Evolutionary conservation across 805 yeast genomes (phyloP), one percentile per base, ranked within the genome.

Genomic region (Candida vaughaniae): DNA sequence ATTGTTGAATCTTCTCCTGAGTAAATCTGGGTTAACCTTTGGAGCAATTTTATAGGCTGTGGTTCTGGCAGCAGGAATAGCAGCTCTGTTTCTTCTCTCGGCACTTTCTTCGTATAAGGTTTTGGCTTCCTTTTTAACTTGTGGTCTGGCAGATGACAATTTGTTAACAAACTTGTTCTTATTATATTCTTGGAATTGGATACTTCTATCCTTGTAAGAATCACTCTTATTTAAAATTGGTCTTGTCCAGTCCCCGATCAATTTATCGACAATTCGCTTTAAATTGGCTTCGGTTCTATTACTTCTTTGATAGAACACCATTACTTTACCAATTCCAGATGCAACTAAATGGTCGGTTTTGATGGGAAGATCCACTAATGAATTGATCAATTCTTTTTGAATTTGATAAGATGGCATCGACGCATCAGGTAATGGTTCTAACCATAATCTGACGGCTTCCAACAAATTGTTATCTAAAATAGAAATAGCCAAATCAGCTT

Each of bases 371-470:
- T 80, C 75, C 22, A 76, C 72, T 39, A 93, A 66, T 25, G 95
- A 84, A 14, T 70, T 68, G 49, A 93, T 85, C 50, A 93, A 65
- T 38, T 85, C 90, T 59, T 84, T 87, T 60, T 93, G 99, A 47
- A 93, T 91, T 60, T 89, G 95, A 65, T 85, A 93, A 1, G 96
- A 90, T n/a, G 99, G 99, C 64, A 93, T 73, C 8, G 96, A 87
- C 31, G 95, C 95, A 70, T 95, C 98, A 3, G 99, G 99, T 51
- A 93, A 73, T 20, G 99, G 99, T 62, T 93, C 99, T 40, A 93
- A 72, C 99, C 99, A 93, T 58, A 88, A 82, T 50, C 98, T 77
- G 18, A 93, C 90, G 34, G 95, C 91, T 52, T 91, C 97, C 42
- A 93, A 70, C 51, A 93, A 63, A 60, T 93, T 93, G 59, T 93